Evolutionary conservation across 169 alveolate species (phyloP).

Genomic region (Plasmodium gallinaceum): DNA sequence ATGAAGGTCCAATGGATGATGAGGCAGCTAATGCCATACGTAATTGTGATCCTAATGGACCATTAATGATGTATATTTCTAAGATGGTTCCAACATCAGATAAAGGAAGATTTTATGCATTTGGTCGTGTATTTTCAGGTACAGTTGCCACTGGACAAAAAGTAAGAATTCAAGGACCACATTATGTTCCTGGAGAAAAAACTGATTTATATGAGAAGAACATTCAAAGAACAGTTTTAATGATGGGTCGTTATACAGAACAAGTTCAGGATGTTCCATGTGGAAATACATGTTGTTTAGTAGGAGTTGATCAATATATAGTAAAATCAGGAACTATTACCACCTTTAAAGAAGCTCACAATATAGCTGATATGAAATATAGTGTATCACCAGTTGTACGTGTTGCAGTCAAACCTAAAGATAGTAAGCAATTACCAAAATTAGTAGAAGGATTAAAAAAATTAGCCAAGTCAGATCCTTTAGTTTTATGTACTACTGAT

Average conservation of each 20-base stretch:
- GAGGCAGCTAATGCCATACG: conserved; percentile 96
- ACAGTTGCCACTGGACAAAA: conserved; percentile 98
- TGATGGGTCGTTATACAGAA: conserved; percentile 98
- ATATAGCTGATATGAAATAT: conserved; percentile 98
- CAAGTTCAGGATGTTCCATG: conserved; percentile 99
- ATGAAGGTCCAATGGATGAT: conserved; percentile 99
- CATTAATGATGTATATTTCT: conserved; percentile 98
- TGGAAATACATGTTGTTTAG: conserved; percentile 99
- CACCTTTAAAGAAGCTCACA: conserved; percentile 96
- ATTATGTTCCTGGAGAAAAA: conserved; percentile 98
- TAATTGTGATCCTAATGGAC: conserved; percentile 98
- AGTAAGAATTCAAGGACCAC: conserved; percentile 99
- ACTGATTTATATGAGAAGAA: conserved; percentile 95
- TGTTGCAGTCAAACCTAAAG: conserved; percentile 99
- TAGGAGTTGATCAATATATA: conserved; percentile 98
- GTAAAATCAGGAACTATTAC: conserved; percentile 98
- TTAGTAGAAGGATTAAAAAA: conserved; percentile 98
- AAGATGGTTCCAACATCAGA: conserved; percentile 99
- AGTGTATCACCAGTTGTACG: conserved; percentile 99
- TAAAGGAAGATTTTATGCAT: conserved; percentile 99
- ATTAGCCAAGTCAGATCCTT: conserved; percentile 98
- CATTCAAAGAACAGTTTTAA: conserved; percentile 98
- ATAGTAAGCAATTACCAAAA: conserved; percentile 98
- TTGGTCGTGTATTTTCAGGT: conserved; percentile 99
- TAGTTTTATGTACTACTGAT: conserved; percentile 98